phyloP scores from a whole-genome alignment of 208 protist genomes.

The Leishmania arabica region DNA sequence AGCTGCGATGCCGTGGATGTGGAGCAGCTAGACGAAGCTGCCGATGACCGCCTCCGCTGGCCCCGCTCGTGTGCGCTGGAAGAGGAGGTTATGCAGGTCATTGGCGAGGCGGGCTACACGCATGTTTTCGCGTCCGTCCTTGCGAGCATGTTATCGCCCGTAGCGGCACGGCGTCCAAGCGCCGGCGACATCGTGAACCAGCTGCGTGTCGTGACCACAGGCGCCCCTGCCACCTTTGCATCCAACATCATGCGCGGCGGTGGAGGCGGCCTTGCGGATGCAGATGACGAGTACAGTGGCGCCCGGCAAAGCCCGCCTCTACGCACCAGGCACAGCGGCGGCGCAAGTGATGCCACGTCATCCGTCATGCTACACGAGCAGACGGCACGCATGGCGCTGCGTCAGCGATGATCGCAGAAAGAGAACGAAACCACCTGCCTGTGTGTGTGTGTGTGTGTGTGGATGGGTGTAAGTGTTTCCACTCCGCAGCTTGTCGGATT shows the following conservation, averaged over 20 bases:
- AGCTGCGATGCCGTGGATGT: background rate
- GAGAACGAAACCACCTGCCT: background rate
- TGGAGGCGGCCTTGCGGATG: background rate
- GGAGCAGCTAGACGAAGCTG: background rate
- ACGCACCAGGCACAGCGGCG: background rate
- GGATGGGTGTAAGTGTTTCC: too few relatives aligned
- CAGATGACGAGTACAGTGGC: background rate
- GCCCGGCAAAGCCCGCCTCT: background rate
- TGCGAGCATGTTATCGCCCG: slow-evolving; percentile 28
- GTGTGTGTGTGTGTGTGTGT: background rate
- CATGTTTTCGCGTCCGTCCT: slow-evolving; percentile 16
- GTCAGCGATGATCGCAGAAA: slow-evolving; percentile 1
- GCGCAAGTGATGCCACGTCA: slow-evolving; percentile 1
- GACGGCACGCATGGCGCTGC: slow-evolving; percentile 25
- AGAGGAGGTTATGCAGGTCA: slow-evolving; percentile 7
- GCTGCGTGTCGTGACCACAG: slow-evolving; percentile 13
- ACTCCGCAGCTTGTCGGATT: too few relatives aligned
- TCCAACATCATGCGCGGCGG: background rate
- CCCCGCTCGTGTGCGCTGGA: slow-evolving; percentile 30
- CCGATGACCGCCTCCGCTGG: slow-evolving; percentile 21
- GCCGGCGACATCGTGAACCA: slow-evolving; percentile 22
- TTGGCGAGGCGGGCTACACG: slow-evolving; percentile 20
- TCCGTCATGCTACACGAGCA: slow-evolving; percentile 21
- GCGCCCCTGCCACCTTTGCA: background rate
- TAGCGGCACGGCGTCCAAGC: slow-evolving; percentile 31